A percentile compares a stretch with the other conserved stretches of the same genome.
Evolutionary conservation across 371 early-diverging fungal genomes (phyloP).

Genomic region (Dinochytrium kinnereticum): DNA sequence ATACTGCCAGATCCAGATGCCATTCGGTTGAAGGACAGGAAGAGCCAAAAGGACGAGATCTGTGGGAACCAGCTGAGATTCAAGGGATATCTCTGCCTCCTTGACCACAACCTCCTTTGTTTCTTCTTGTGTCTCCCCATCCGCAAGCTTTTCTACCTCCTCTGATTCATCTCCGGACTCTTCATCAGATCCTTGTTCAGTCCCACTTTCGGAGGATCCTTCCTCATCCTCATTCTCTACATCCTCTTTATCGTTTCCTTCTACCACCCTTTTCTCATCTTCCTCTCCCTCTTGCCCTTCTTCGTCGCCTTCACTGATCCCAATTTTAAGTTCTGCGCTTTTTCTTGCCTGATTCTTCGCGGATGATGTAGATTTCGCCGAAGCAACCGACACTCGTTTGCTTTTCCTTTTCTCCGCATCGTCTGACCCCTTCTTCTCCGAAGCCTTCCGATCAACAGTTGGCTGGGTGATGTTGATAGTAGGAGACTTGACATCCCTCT

Average conservation of each 20-base stretch:
- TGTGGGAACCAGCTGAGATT: conserved; percentile 18
- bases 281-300: neutral
- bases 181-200: neutral
- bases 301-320: neutral
- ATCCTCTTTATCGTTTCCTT: neutral
- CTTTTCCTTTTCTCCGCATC: conserved; percentile 12
- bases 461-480: neutral
- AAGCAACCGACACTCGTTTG: neutral
- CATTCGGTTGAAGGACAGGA: conserved; percentile 42
- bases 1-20: conserved; percentile 50
- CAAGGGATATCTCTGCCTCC: no score
- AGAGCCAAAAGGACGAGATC: conserved; percentile 43
- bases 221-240: neutral
- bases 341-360: neutral
- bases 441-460: neutral
- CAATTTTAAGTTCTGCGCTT: neutral
- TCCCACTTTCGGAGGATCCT: neutral
- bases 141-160: neutral
- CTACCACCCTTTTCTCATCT: neutral
- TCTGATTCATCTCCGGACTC: neutral
- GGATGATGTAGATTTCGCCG: neutral
- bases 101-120: no score
- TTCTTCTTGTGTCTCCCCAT: conserved; percentile 5
- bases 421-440: neutral
- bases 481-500: conserved; percentile 3